Evolutionary conservation across 176 grass and related monocot species (phyloP), one percentile per base, ranked within the genome.

Genomic region (Alloteropsis semialata): DNA sequence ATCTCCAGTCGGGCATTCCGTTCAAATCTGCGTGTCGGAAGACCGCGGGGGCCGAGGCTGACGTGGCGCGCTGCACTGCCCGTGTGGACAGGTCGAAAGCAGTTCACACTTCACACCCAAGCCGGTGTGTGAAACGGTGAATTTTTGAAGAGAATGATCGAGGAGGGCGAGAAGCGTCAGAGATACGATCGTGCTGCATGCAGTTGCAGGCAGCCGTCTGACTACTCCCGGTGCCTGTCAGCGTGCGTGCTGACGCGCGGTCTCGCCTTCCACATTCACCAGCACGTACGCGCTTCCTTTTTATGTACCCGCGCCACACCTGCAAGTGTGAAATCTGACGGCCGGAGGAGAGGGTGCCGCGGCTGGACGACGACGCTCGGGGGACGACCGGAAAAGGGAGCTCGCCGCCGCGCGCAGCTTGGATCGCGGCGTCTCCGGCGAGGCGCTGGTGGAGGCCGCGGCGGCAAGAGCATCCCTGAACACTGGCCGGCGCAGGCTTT

Each of bases 221-320:
- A 0, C 19, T 37, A 73, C 77, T 30, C 37, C 73, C 48, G 0
- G 21, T 44, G 9, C 70, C 28, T 50, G 65, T 61, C 77, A 79
- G 32, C 48, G 34, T 65, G 41, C 63, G n/a, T n/a, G n/a, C n/a
- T n/a, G n/a, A n/a, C n/a, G 45, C 64, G 42, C 30, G n/a, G 50
- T 69, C 54, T 41, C 75, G 55, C 77, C 87, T 71, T 89, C 87
- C 77, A 76, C 87, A 81, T 74, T 18, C 87, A 61, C 75, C 77
- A 36, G 3, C 75, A 59, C 51, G 30, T 16, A 76, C 51, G 82
- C 87, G 77, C n/a, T 53, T 0, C 36, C 77, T 71, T 89, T 89
- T 76, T 81, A 89, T 89, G 11, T 85, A 57, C 77, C 10, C 65
- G 36, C 72, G 6, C 74, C 56, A 44, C 56, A 34, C 80, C 81